phyloP scores from a whole-genome alignment of 2,329 filamentous ascomycete species.

The Lachnellula hyalina region DNA sequence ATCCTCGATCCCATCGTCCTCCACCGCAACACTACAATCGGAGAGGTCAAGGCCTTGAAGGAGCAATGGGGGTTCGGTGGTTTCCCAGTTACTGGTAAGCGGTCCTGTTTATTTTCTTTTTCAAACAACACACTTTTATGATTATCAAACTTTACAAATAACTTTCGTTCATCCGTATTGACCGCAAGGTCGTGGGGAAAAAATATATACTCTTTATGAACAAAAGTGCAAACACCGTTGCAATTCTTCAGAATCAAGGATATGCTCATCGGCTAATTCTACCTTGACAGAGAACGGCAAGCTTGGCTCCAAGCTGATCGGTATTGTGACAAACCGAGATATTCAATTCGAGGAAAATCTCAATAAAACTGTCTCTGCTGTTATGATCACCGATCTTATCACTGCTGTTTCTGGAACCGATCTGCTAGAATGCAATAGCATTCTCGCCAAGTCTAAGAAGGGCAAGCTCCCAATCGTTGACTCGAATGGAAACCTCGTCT shows the following conservation, averaged over 20 bases:
- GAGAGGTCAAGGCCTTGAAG: conserved; percentile 86
- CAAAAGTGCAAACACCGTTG: conserved; percentile 12
- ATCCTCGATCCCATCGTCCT: conserved; percentile 95
- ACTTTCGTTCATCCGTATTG: conserved; percentile 99
- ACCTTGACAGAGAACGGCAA: conserved; percentile 70
- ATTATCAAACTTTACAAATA: conserved; percentile 83
- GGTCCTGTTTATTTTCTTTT: conserved; percentile 15
- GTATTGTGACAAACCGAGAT: conserved; percentile 96
- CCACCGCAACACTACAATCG: conserved; percentile 78
- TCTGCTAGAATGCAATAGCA: conserved; percentile 83
- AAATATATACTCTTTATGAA: conserved; percentile 46
- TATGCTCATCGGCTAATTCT: conserved; percentile 34
- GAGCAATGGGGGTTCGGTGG: conserved; percentile 98
- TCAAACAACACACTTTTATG: conserved; percentile 45
- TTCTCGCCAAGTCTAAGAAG: conserved; percentile 94
- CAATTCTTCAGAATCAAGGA: neutral
- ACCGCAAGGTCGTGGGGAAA: conserved; percentile 84
- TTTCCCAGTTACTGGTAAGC: conserved; percentile 96
- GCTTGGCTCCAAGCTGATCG: conserved; percentile 90
- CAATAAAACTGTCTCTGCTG: conserved; percentile 68
- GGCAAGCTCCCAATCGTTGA: conserved; percentile 95
- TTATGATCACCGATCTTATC: conserved; percentile 94
- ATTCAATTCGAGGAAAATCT: conserved; percentile 88
- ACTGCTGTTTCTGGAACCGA: conserved; percentile 81
- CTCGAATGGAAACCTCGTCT: conserved; percentile 75